phyloP scores from a whole-genome alignment of 257 asterid species.

The Lycium ferocissimum region DNA sequence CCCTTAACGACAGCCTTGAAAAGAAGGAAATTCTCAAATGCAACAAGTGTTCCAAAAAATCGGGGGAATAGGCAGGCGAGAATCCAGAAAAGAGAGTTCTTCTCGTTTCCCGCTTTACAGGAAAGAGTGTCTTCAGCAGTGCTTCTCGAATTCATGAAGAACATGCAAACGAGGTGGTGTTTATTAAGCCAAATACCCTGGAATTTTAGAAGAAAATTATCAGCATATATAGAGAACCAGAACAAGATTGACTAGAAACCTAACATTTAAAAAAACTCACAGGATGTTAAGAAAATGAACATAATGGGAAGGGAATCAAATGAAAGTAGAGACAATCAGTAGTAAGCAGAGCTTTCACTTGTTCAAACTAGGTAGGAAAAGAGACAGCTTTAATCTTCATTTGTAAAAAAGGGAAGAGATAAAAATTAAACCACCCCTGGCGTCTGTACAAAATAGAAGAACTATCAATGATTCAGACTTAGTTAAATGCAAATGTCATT shows the following conservation, averaged over 20 bases:
- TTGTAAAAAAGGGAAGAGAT: neutral
- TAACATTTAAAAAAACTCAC: neutral
- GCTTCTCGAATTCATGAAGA: constrained; percentile 72
- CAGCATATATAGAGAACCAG: neutral
- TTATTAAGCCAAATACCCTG: constrained; percentile 28
- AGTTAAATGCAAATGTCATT: neutral
- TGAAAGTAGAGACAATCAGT: neutral
- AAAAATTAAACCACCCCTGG: neutral
- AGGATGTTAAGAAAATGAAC: neutral
- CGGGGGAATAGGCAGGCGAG: constrained; percentile 55
- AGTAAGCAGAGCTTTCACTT: neutral
- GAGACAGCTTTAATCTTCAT: neutral
- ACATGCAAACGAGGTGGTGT: constrained; percentile 49
- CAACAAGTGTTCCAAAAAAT: constrained; percentile 53
- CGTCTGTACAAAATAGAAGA: neutral
- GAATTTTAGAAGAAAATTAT: constrained; percentile 16
- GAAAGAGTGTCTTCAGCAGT: constrained; percentile 66
- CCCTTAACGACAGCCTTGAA: constrained; percentile 58
- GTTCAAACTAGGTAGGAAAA: neutral
- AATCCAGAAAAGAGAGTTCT: constrained; percentile 49
- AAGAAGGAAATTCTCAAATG: constrained; percentile 50
- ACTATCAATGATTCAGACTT: neutral
- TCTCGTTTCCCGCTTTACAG: constrained; percentile 70
- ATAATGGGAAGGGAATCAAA: neutral
- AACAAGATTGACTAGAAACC: neutral